These are phyloP conservation scores for Penicillium occitanis DNA, from an alignment of 2,329 filamentous ascomycete genomes.

Conservation along the genomic window DNA sequence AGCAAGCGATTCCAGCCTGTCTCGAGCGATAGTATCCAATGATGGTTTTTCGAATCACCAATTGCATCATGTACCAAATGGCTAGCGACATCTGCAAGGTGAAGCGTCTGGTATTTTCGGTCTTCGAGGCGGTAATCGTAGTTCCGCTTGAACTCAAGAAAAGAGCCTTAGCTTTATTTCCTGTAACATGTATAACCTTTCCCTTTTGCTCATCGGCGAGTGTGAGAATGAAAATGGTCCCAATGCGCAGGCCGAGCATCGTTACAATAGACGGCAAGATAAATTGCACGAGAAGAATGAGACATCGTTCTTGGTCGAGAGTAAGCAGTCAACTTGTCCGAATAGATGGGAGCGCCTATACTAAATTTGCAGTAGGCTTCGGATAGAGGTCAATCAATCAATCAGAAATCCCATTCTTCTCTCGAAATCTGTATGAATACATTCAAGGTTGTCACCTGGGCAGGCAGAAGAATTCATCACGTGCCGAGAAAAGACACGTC, in stretches of 20 bases:
- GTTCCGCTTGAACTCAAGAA: conserved; percentile 25
- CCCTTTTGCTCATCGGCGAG: background rate
- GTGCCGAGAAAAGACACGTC: background rate
- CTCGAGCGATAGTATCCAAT: conserved; percentile 19
- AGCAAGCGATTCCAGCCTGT: conserved; percentile 20
- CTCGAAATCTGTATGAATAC: background rate
- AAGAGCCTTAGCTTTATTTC: conserved; percentile 22
- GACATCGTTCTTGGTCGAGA: background rate
- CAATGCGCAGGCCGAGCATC: conserved; percentile 1
- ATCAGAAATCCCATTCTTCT: background rate
- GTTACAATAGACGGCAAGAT: conserved; percentile 5
- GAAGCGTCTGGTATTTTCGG: conserved; percentile 19
- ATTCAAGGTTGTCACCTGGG: background rate
- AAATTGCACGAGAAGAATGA: conserved; percentile 8
- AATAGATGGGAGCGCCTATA: background rate
- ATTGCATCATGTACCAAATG: background rate
- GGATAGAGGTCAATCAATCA: background rate
- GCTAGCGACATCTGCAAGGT: conserved; percentile 16
- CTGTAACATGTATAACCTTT: conserved; percentile 25
- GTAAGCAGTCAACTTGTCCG: background rate
- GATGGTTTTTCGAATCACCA: background rate
- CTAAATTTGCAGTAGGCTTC: background rate
- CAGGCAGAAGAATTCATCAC: conserved; percentile 1
- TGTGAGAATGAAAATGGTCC: conserved; percentile 3
- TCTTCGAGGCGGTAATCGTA: conserved; percentile 21